These are phyloP conservation scores for Penicillium digitatum DNA, from an alignment of 2,329 filamentous ascomycete genomes.

Conservation along the genomic window DNA sequence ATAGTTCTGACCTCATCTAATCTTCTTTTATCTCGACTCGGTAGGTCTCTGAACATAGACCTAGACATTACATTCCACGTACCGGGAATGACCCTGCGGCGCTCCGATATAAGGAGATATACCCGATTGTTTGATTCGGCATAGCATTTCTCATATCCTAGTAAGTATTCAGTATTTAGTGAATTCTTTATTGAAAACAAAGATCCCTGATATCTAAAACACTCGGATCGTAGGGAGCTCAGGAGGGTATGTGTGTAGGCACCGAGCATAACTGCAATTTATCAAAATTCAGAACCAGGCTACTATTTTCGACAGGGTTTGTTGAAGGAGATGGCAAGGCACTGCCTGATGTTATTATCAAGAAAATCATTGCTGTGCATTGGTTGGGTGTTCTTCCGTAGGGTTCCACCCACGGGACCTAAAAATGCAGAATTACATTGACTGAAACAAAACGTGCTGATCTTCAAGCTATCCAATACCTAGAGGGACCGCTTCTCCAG, in stretches of 20 bases:
- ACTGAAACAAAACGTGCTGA: background rate
- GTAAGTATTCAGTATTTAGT: background rate
- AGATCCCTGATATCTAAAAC: conserved; percentile 4
- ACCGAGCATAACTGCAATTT: background rate
- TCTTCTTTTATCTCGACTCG: background rate
- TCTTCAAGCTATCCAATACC: background rate
- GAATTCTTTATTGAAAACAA: background rate
- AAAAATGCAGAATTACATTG: background rate
- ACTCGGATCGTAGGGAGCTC: background rate
- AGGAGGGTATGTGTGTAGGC: background rate
- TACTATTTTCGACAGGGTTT: background rate
- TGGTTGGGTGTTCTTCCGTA: no score
- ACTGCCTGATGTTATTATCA: background rate
- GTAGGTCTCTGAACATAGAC: background rate
- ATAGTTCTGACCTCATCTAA: no score
- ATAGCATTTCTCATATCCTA: background rate
- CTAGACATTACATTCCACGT: conserved; percentile 1
- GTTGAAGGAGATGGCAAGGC: background rate
- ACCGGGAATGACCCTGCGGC: background rate
- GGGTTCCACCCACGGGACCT: no score
- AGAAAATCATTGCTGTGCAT: background rate
- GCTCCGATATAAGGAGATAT: background rate
- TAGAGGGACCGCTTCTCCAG: background rate
- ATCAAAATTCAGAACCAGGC: background rate
- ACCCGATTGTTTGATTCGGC: background rate